Evolutionary conservation across 768 basidiomycete genomes (phyloP).

Genomic region (Russula virescens): DNA sequence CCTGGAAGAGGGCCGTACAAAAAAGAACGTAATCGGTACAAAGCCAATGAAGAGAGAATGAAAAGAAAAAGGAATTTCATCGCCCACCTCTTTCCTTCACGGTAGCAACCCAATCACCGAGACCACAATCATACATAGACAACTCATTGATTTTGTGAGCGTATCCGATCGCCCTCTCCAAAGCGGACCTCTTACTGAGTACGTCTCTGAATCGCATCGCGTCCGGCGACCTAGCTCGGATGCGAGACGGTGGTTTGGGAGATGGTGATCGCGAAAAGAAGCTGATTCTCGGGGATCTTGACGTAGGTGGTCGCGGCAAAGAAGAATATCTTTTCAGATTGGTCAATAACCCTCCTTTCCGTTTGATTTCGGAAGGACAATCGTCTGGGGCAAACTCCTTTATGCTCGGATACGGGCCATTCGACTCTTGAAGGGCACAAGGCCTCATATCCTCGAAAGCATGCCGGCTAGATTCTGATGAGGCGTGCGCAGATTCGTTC

Average conservation of each 20-base stretch:
- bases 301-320: conserved; percentile 58
- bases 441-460: conserved; percentile 10
- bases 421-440: neutral
- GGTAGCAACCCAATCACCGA: conserved; percentile 67
- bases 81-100: conserved; percentile 51
- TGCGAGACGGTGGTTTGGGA: conserved; percentile 27
- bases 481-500: conserved; percentile 6
- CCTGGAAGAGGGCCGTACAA: conserved; percentile 9
- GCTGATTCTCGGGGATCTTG: conserved; percentile 27
- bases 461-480: conserved; percentile 26
- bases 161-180: conserved; percentile 69
- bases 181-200: conserved; percentile 42
- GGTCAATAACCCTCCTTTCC: conserved; percentile 28
- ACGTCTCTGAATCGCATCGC: conserved; percentile 73
- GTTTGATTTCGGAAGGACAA: conserved; percentile 14
- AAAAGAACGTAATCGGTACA: neutral
- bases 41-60: neutral
- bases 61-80: conserved; percentile 1
- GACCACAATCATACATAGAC: conserved; percentile 65
- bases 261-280: conserved; percentile 24
- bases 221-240: conserved; percentile 46
- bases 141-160: conserved; percentile 82
- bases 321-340: conserved; percentile 45
- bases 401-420: conserved; percentile 5
- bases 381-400: conserved; percentile 7